These are phyloP conservation scores for Penicillium lagena DNA, from an alignment of 495 filamentous ascomycete genomes.

Conservation along the genomic window DNA sequence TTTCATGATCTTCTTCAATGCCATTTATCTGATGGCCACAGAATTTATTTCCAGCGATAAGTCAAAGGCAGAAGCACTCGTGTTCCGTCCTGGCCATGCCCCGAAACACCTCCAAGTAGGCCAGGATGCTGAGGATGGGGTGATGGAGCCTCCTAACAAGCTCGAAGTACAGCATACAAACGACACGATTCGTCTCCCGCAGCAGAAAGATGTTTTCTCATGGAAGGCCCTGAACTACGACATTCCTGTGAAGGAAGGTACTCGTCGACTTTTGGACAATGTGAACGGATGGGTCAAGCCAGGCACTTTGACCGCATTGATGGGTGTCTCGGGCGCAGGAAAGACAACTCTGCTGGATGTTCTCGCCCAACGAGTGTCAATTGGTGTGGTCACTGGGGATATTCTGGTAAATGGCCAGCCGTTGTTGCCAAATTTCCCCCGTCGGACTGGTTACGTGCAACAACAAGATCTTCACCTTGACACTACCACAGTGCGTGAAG, in stretches of 20 bases:
- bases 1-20: constrained; percentile 51
- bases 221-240: constrained; percentile 67
- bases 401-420: constrained; percentile 42
- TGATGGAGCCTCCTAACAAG: constrained; percentile 1
- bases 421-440: constrained; percentile 69
- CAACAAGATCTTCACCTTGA: constrained; percentile 86
- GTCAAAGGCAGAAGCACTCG: constrained; percentile 28
- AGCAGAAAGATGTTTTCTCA: constrained; percentile 55
- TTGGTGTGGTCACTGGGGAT: constrained; percentile 45
- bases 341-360: constrained; percentile 61
- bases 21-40: constrained; percentile 28
- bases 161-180: constrained; percentile 11
- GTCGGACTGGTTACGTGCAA: constrained; percentile 89
- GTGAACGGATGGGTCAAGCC: constrained; percentile 62
- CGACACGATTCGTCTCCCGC: constrained; percentile 35
- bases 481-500: constrained; percentile 80
- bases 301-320: constrained; percentile 58
- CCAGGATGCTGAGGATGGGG: constrained; percentile 10
- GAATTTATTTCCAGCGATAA: constrained; percentile 24
- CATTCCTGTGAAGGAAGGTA: constrained; percentile 50
- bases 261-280: constrained; percentile 50
- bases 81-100: constrained; percentile 30
- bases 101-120: constrained; percentile 20
- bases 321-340: constrained; percentile 53
- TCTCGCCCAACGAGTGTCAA: constrained; percentile 45